Conservation (phyloP, 192 early-diverging fungal genomes). For the Coemansia sp. region DNA sequence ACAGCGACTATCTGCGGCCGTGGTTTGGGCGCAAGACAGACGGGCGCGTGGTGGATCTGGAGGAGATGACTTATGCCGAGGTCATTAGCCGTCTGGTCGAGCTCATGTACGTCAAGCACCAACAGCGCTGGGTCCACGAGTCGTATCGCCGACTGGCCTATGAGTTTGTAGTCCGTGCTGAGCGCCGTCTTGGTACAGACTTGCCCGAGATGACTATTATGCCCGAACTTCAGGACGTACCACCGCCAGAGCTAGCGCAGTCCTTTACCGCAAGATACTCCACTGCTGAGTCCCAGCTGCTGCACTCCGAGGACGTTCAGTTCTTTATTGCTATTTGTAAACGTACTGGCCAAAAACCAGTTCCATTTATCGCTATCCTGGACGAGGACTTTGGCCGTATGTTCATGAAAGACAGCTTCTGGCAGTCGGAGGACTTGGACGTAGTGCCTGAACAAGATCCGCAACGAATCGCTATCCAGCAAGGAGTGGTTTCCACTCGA, state of each 20-base stretch:
- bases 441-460: constrained; percentile 85
- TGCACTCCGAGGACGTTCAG: constrained; percentile 43
- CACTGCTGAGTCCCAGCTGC: constrained; percentile 28
- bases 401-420: constrained; percentile 91
- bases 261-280: constrained; percentile 16
- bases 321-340: constrained; percentile 51
- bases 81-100: constrained; percentile 81
- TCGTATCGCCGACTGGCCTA: constrained; percentile 72
- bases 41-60: constrained; percentile 75
- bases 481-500: constrained; percentile 82
- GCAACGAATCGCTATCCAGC: constrained; percentile 80
- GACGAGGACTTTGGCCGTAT: constrained; percentile 90
- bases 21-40: constrained; percentile 91
- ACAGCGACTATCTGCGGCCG: constrained; percentile 72
- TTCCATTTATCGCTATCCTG: constrained; percentile 88
- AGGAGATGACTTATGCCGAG: constrained; percentile 94
- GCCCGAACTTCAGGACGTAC: not conserved
- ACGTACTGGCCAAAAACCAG: constrained; percentile 74
- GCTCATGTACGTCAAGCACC: constrained; percentile 77
- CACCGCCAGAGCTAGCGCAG: constrained; percentile 35
- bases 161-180: constrained; percentile 82
- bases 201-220: not conserved
- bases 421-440: constrained; percentile 88
- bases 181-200: constrained; percentile 63
- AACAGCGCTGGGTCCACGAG: constrained; percentile 80